Evolutionary conservation across 257 asterid genomes (phyloP).

Genomic region (Lithospermum erythrorhizon): DNA sequence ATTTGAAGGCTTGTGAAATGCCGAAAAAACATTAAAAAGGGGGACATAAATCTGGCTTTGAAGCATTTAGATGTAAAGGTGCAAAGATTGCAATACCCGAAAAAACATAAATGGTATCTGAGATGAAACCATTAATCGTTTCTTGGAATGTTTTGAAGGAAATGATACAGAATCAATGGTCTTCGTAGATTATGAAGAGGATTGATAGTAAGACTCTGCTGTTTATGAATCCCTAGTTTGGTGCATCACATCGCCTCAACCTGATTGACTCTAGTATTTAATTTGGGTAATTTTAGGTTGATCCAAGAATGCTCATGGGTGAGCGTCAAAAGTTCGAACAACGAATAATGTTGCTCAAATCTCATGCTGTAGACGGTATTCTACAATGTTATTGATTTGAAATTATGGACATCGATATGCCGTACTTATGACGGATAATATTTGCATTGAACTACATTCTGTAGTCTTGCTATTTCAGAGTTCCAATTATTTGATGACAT

Average conservation of each 20-base stretch:
- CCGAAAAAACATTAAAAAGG: constrained; percentile 30
- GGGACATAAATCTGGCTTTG: constrained; percentile 46
- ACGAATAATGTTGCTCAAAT: background rate
- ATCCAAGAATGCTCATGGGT: background rate
- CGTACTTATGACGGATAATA: background rate
- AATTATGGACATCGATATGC: background rate
- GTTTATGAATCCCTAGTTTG: constrained; percentile 25
- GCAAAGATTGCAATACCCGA: constrained; percentile 18
- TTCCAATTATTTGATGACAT: no score
- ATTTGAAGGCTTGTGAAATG: constrained; percentile 33
- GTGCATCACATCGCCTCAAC: constrained; percentile 3
- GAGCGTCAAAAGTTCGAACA: background rate
- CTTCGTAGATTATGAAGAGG: constrained; percentile 54
- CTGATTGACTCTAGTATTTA: background rate
- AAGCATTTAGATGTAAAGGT: constrained; percentile 53
- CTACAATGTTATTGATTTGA: background rate
- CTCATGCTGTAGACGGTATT: no score
- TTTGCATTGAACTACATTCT: background rate
- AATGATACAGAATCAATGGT: constrained; percentile 30
- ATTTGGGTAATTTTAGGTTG: background rate
- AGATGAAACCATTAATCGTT: constrained; percentile 37
- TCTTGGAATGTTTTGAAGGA: constrained; percentile 36
- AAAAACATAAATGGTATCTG: constrained; percentile 37
- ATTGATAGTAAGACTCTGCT: constrained; percentile 21
- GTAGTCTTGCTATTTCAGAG: background rate